Evolutionary conservation across 2,329 filamentous ascomycete genomes (phyloP), one percentile per base, ranked within the genome.

Genomic region (Penicillium sp.): DNA sequence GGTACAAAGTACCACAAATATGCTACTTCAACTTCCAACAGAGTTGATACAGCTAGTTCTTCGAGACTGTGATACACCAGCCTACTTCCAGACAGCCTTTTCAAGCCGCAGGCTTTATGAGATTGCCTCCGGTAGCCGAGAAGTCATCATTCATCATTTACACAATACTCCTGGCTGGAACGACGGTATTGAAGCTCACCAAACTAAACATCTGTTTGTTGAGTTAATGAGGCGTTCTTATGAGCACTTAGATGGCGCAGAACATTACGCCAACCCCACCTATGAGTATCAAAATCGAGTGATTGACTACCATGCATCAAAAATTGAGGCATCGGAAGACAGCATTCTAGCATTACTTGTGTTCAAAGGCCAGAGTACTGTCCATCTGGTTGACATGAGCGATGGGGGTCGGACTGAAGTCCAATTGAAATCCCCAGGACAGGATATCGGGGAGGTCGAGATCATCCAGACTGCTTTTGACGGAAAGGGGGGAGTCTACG

Each of bases 1-100:
- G 8, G 28, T 12, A n/a, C 11, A 31, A 12, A n/a, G 9, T 31
- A 9, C 2, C 19, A 36, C 26, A 28, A 49, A 11, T 1, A 53
- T 54, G 51, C 30, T 49, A 10, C 44, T 49, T 33, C 47, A 45
- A 33, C 65, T 78, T n/a, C 75, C 75, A 8, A 55, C 65, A 25
- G 74, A 77, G 62, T 61, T 78, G 33, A 66, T 78, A 25, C 70
- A 74, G 55, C 67, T 72, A 33, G 60, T 78, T 42, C 61, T 78
- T 26, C 59, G 66, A 35, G 59, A 67, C 40, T 69, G 67, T 47
- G 69, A 66, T 4, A 71, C 72, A 7, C 61, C 71, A 19, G 65
- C 67, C 26, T 78, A 73, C 53, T 55, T 78, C 42, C 73, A 78
- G 53, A 59, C 68, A 7, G 71, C 73, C 16, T 66, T 69, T 17